Evolutionary conservation across 1,284 basidiomycete species (phyloP), one percentile per base, ranked within the genome.

Genomic region (Pisolithus thermaeus): DNA sequence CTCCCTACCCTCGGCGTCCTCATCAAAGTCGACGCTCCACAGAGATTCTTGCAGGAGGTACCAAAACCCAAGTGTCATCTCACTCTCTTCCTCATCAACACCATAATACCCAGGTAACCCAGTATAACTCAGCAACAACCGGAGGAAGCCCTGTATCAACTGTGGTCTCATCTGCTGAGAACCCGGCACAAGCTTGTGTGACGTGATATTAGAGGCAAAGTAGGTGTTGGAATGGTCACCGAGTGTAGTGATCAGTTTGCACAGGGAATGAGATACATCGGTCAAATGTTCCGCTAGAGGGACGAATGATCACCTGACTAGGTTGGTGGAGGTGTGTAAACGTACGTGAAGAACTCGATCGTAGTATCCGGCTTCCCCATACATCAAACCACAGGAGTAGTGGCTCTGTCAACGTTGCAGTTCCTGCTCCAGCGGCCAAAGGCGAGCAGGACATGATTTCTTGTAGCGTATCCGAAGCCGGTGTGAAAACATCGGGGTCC

Each of bases 181-280:
- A 12, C 60, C 50, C 18, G 49, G 61, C 1, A 75, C 67, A 0
- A 58, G 63, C 2, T 60, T 59, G 6, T 68, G 60, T 0, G 76
- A 77, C 1, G 80, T 75, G 48, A 94, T 76, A 56, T 88, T 78
- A 4, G 75, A 67, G 3, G 90, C 87, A 49, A 94, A 73, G 70
- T 91, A 92, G n/a, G 78, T 73, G 0, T 85, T 82, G 3, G 89
- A 92, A 64, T 93, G 90, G 57, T 96, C 92, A 0, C 89, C 88
- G 1, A 96, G 69, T 0, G 87, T 85, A 1, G 81, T 79, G 3
- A 95, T 73, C 20, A 95, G 77, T 64, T 90, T 90, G 70, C 85
- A 87, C 7, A 92, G 70, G 0, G 84, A 86, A 56, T 80, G 83
- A 0, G 83, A 79, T 4, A 79, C 66, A 7, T 78, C 75, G 38